Evolutionary conservation across 208 protist species (phyloP).

Genomic region (Acanthamoeba lenticulata): DNA sequence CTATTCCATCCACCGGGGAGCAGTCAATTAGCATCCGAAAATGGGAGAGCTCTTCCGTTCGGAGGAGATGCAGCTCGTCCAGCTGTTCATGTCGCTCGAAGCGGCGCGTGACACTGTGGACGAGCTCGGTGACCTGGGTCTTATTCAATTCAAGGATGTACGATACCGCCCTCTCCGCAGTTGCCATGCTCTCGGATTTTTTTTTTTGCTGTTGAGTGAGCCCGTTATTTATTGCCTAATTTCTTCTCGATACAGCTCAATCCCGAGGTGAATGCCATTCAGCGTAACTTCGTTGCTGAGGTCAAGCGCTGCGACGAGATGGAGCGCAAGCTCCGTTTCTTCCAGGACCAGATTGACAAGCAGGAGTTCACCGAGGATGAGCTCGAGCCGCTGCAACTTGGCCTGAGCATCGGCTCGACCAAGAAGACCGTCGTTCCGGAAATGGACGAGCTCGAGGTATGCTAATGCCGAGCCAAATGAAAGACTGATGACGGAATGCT

Average conservation of each 20-base stretch:
- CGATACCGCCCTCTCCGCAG: slow-evolving; percentile 71
- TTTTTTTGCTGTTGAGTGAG: no score
- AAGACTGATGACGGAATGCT: no score
- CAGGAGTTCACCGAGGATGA: neutral
- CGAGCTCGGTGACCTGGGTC: slow-evolving; percentile 95
- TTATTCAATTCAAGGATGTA: slow-evolving; percentile 97
- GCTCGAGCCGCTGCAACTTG: neutral
- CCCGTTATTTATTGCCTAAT: no score
- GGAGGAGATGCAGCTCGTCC: slow-evolving; percentile 96
- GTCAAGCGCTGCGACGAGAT: slow-evolving; percentile 97
- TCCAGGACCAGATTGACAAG: slow-evolving; percentile 92
- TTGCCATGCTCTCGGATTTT: neutral
- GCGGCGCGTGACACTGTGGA: slow-evolving; percentile 96
- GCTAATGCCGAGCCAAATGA: no score
- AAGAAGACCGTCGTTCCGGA: neutral
- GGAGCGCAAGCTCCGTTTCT: slow-evolving; percentile 94
- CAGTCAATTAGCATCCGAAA: neutral
- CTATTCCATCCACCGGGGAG: no score
- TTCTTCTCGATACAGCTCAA: no score
- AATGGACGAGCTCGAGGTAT: slow-evolving; percentile 83
- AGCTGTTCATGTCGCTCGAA: slow-evolving; percentile 97
- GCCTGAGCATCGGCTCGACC: neutral
- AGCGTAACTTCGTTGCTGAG: slow-evolving; percentile 96
- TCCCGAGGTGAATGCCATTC: slow-evolving; percentile 92
- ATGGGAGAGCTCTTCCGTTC: slow-evolving; percentile 91